phyloP scores from a whole-genome alignment of 2,329 filamentous ascomycete genomes.

The Aureobasidium sp. region DNA sequence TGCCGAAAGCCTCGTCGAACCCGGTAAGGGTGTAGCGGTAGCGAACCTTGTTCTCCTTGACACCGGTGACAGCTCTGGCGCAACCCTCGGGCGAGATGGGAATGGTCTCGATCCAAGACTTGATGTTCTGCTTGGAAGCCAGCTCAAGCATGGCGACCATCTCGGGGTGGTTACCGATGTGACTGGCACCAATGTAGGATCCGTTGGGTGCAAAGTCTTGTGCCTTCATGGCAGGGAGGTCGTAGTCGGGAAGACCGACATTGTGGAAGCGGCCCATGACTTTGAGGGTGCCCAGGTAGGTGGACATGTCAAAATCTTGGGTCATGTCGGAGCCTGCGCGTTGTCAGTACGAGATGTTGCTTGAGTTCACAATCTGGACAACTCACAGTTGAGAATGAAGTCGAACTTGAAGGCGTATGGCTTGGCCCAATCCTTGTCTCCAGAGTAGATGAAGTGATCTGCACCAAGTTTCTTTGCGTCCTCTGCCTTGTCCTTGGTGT shows the following conservation, averaged over 20 bases:
- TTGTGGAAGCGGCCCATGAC: constrained; percentile 68
- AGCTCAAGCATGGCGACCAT: constrained; percentile 38
- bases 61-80: constrained; percentile 56
- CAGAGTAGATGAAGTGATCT: constrained; percentile 46
- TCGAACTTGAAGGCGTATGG: constrained; percentile 45
- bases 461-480: constrained; percentile 55
- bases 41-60: constrained; percentile 59
- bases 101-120: constrained; percentile 50
- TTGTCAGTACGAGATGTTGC: neutral
- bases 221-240: constrained; percentile 59
- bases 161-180: constrained; percentile 36
- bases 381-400: constrained; percentile 51
- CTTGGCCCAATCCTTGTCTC: constrained; percentile 50
- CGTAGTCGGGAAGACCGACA: constrained; percentile 66
- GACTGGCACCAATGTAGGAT: constrained; percentile 36
- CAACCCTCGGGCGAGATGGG: constrained; percentile 60
- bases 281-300: constrained; percentile 67
- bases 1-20: constrained; percentile 56
- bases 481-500: constrained; percentile 47
- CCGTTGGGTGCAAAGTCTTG: constrained; percentile 66
- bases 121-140: constrained; percentile 35
- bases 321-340: constrained; percentile 49
- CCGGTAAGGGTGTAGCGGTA: constrained; percentile 61
- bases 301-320: constrained; percentile 54
- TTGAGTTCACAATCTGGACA: neutral